Percentiles rank a stretch among this genome's conserved stretches.
Evolutionary conservation across 1,139 yeast genomes (phyloP).

Genomic region (Kodamaea alishanica): DNA sequence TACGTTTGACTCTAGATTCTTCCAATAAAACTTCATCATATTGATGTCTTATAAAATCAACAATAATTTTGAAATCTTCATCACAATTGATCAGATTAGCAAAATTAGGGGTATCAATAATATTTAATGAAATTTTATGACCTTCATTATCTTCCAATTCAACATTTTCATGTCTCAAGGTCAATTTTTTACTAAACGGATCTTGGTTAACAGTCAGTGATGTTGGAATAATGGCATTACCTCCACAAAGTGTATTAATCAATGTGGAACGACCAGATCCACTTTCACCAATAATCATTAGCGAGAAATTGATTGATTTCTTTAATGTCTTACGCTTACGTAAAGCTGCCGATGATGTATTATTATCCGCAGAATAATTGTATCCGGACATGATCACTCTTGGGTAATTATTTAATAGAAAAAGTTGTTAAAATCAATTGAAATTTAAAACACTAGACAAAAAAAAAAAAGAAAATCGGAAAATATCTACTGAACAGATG

Average conservation of each 20-base stretch:
- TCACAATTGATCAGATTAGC: constrained; percentile 59
- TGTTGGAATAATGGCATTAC: constrained; percentile 42
- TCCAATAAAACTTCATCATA: constrained; percentile 49
- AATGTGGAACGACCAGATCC: constrained; percentile 64
- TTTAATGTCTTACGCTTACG: constrained; percentile 57
- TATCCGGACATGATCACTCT: constrained; percentile 11
- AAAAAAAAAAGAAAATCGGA: too few relatives aligned
- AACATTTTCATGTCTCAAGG: constrained; percentile 47
- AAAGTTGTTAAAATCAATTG: neutral
- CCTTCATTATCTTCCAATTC: constrained; percentile 52
- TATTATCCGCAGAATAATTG: constrained; percentile 16
- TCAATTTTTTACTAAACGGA: constrained; percentile 40
- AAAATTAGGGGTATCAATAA: constrained; percentile 69
- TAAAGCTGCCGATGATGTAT: constrained; percentile 29
- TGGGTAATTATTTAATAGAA: neutral
- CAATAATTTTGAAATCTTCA: constrained; percentile 43
- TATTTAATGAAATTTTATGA: constrained; percentile 45
- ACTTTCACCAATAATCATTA: constrained; percentile 58
- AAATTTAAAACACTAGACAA: neutral
- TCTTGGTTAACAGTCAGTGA: constrained; percentile 41
- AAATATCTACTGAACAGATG: too few relatives aligned
- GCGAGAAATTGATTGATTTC: constrained; percentile 51
- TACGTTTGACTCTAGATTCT: constrained; percentile 46
- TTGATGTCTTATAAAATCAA: constrained; percentile 48
- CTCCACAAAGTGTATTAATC: constrained; percentile 75